These are phyloP conservation scores for Crithidia mellificae DNA, from an alignment of 208 protist genomes.

Conservation along the genomic window DNA sequence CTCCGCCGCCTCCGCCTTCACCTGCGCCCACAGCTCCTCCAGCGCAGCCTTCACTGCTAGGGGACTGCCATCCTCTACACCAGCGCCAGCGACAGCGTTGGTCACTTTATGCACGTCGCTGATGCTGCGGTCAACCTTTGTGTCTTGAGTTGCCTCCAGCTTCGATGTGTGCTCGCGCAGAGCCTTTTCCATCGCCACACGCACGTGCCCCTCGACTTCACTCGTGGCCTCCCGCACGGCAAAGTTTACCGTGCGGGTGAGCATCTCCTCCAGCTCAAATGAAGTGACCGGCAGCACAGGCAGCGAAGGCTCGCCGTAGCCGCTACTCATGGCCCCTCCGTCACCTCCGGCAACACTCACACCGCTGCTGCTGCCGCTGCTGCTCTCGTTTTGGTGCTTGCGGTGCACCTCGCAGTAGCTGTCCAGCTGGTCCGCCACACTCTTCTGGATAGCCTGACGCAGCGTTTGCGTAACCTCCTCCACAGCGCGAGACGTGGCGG, in stretches of 20 bases:
- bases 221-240: constrained; percentile 3
- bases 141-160: too few species aligned
- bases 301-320: constrained; percentile 13
- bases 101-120: background rate
- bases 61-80: too few species aligned
- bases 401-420: constrained; percentile 36
- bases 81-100: too few species aligned
- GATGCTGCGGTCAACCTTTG: too few species aligned
- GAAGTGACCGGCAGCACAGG: constrained; percentile 34
- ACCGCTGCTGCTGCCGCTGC: background rate
- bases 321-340: background rate
- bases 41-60: constrained; percentile 32
- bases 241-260: constrained; percentile 23
- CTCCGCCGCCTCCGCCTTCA: constrained; percentile 27
- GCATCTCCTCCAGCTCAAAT: constrained; percentile 38
- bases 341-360: constrained; percentile 1
- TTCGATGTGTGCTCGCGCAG: background rate
- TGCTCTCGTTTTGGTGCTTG: background rate
- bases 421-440: constrained; percentile 26
- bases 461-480: constrained; percentile 4
- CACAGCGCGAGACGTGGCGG: background rate
- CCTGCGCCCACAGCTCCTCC: constrained; percentile 29
- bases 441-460: constrained; percentile 14
- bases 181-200: constrained; percentile 23
- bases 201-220: constrained; percentile 18